Evolutionary conservation across 352 stramenopile genomes (phyloP).

Genomic region (Thalassiosira livingstoniorum): DNA sequence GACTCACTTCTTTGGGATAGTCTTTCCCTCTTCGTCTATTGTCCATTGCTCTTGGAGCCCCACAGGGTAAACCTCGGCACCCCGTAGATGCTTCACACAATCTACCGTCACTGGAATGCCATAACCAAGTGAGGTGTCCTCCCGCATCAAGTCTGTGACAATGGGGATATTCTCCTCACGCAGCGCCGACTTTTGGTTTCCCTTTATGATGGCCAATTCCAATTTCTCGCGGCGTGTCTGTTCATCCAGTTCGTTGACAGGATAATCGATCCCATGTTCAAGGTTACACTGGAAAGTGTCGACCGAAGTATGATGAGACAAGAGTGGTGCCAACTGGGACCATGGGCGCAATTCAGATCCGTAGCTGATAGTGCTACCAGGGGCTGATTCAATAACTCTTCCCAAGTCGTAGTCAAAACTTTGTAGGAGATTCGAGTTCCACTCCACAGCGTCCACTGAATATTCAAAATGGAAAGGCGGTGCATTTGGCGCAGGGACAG

Average conservation of each 20-base stretch:
- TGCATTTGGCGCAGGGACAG: not conserved
- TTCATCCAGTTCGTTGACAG: constrained; percentile 11
- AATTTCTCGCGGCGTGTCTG: not conserved
- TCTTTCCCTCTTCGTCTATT: no score
- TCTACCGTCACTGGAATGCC: constrained; percentile 3
- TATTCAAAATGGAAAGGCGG: not conserved
- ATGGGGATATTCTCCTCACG: not conserved
- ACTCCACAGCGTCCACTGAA: not conserved
- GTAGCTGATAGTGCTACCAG: not conserved
- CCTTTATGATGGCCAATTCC: constrained; percentile 5
- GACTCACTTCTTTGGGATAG: constrained; percentile 33
- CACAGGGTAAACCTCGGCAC: no score
- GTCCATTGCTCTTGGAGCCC: no score
- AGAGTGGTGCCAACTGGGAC: not conserved
- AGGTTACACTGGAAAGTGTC: not conserved
- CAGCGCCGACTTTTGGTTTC: constrained; percentile 33
- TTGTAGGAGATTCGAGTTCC: not conserved
- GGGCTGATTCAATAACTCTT: not conserved
- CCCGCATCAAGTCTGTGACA: constrained; percentile 8
- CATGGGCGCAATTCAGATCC: not conserved
- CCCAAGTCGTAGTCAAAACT: not conserved
- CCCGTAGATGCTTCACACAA: constrained; percentile 2
- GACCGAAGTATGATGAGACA: not conserved
- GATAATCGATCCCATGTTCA: constrained; percentile 18
- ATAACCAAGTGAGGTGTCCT: constrained; percentile 21